Evolutionary conservation across 345 rosid species (phyloP).

Genomic region (Citrus glauca): DNA sequence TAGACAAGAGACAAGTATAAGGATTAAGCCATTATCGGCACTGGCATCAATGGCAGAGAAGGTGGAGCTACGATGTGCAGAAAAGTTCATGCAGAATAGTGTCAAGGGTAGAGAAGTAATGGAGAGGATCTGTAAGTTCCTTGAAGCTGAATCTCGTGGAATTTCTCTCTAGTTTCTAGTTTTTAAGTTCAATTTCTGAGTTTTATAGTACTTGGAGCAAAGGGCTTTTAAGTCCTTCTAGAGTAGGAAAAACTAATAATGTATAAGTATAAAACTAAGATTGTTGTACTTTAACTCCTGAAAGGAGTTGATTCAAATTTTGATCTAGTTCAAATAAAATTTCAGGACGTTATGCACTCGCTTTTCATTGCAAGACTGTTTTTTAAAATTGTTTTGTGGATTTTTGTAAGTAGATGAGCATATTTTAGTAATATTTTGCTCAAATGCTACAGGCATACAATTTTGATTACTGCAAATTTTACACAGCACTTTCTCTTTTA

Average conservation of each 20-base stretch:
- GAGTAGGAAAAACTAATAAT: conserved; percentile 11
- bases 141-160: conserved; percentile 80
- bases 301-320: conserved; percentile 4
- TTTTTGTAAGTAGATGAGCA: background rate
- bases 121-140: conserved; percentile 96
- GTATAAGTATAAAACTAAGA: background rate
- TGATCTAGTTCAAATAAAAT: background rate
- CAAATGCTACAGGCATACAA: background rate
- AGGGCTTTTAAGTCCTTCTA: background rate
- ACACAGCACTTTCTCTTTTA: background rate
- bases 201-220: background rate
- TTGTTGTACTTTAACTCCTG: background rate
- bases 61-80: conserved; percentile 86
- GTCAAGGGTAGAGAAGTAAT: conserved; percentile 87
- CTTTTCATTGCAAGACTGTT: background rate
- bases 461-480: background rate
- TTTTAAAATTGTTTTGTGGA: background rate
- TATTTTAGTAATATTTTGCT: background rate
- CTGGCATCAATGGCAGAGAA: conserved; percentile 98
- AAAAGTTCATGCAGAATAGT: conserved; percentile 90
- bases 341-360: background rate
- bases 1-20: conserved; percentile 83
- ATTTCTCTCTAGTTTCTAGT: conserved; percentile 36
- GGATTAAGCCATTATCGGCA: conserved; percentile 82
- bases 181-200: background rate